Percentiles rank a stretch among this genome's conserved stretches.
Conservation (phyloP, 176 grass and related monocot genomes). For the Calamus simplicifolius region DNA sequence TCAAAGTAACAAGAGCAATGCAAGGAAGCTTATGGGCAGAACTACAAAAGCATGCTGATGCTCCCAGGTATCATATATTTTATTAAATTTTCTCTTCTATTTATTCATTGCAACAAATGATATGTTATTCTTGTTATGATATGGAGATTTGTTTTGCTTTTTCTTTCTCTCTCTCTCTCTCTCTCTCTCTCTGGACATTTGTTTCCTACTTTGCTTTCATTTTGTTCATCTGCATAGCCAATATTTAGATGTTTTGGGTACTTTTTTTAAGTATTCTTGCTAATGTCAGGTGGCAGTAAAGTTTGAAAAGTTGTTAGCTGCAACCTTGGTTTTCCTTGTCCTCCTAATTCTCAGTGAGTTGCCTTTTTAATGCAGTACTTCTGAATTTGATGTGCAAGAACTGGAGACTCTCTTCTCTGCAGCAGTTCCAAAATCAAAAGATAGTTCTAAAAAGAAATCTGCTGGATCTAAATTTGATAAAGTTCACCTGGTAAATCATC, state of each 20-base stretch:
- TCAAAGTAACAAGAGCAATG: constrained; percentile 87
- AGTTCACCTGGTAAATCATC: constrained; percentile 77
- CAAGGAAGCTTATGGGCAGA: constrained; percentile 93
- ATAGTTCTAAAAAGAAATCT: constrained; percentile 51
- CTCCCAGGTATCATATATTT: constrained; percentile 52
- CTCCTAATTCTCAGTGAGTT: background rate
- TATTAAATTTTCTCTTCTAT: constrained; percentile 8
- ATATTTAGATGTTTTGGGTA: too few relatives aligned
- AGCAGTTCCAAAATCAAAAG: constrained; percentile 63
- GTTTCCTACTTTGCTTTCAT: too few relatives aligned
- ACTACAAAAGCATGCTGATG: constrained; percentile 66
- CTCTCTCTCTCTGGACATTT: too few relatives aligned
- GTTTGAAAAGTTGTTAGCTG: too few relatives aligned
- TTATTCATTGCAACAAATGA: background rate
- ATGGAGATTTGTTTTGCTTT: too few relatives aligned
- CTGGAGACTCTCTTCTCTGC: constrained; percentile 70
- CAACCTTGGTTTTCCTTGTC: too few relatives aligned
- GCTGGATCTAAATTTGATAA: constrained; percentile 73
- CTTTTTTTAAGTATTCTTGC: too few relatives aligned
- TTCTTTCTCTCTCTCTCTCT: too few relatives aligned
- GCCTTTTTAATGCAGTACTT: constrained; percentile 39
- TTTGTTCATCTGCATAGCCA: too few relatives aligned
- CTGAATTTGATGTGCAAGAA: constrained; percentile 84
- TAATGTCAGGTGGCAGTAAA: too few relatives aligned
- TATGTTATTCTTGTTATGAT: constrained; percentile 8